Evolutionary conservation across 1,139 yeast species (phyloP).

Genomic region (Pichia sp.): DNA sequence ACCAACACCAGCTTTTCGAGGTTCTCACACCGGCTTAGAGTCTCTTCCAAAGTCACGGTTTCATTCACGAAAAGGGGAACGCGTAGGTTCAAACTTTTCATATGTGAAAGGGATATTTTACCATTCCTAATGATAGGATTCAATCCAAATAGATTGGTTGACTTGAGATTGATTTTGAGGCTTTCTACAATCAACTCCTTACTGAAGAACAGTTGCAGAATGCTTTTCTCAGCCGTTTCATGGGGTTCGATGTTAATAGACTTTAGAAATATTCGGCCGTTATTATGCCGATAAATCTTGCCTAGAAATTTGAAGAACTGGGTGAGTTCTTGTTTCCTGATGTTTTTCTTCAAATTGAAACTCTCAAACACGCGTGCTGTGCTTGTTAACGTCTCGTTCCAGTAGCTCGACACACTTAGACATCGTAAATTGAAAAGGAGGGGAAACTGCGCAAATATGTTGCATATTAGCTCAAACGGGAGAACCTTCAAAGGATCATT

Average conservation of each 20-base stretch:
- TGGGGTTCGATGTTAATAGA: constrained; percentile 18
- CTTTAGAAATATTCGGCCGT: constrained; percentile 11
- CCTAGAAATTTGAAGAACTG: constrained; percentile 21
- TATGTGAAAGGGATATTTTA: constrained; percentile 9
- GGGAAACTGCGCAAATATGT: constrained; percentile 19
- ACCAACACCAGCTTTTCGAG: constrained; percentile 1
- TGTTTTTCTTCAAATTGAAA: neutral
- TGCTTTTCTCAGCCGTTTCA: constrained; percentile 21
- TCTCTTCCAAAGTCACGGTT: neutral
- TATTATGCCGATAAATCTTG: constrained; percentile 11
- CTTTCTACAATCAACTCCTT: constrained; percentile 6
- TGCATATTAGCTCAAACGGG: constrained; percentile 25
- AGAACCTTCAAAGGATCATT: constrained; percentile 23
- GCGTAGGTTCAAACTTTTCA: constrained; percentile 15
- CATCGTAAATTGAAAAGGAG: constrained; percentile 19
- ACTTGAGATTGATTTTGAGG: neutral
- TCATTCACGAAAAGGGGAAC: constrained; percentile 14
- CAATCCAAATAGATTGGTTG: constrained; percentile 1
- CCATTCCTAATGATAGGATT: constrained; percentile 1
- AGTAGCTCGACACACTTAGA: constrained; percentile 19
- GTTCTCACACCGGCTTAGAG: constrained; percentile 1
- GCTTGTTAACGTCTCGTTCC: constrained; percentile 20
- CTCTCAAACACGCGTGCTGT: neutral
- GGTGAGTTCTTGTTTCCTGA: constrained; percentile 13
- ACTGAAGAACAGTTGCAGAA: constrained; percentile 20